Evolutionary conservation across 352 stramenopile species (phyloP).

Genomic region (Pythium periplocum): DNA sequence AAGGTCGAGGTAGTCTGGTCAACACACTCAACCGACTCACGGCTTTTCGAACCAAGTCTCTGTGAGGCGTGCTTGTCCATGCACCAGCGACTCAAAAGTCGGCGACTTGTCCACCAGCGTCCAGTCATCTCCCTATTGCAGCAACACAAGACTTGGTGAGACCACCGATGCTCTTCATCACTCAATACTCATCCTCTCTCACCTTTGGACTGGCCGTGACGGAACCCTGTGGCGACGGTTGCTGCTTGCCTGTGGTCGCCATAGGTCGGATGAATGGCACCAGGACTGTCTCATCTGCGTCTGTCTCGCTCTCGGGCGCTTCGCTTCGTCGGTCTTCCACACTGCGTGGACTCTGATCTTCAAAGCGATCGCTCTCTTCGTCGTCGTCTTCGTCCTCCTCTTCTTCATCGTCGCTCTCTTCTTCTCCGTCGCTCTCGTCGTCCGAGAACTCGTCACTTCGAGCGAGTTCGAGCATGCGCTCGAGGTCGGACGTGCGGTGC

Average conservation of each 20-base stretch:
- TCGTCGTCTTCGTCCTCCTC: conserved; percentile 20
- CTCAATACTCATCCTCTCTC: background rate
- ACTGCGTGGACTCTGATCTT: too few species aligned
- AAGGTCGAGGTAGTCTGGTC: background rate
- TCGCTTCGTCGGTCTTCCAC: background rate
- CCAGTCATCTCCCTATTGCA: conserved; percentile 56
- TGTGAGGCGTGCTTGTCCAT: conserved; percentile 6
- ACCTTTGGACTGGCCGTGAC: conserved; percentile 32
- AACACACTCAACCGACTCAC: conserved; percentile 3
- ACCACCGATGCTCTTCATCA: background rate
- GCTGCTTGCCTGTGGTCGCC: conserved; percentile 22
- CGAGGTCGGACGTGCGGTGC: conserved; percentile 44
- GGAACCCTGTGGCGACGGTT: conserved; percentile 5
- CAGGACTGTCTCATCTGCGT: conserved; percentile 46
- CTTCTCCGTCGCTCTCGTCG: conserved; percentile 71
- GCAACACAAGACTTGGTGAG: background rate
- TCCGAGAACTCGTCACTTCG: conserved; percentile 79
- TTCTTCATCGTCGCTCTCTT: conserved; percentile 38
- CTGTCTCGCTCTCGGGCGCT: conserved; percentile 22
- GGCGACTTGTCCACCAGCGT: conserved; percentile 75
- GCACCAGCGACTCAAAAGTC: conserved; percentile 39
- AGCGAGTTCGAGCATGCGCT: conserved; percentile 64
- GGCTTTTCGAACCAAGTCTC: conserved; percentile 16
- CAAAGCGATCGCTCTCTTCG: conserved; percentile 4
- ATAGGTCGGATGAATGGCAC: conserved; percentile 39